Evolutionary conservation across 768 basidiomycete species (phyloP).

Genomic region (Lactarius sanguifluus): DNA sequence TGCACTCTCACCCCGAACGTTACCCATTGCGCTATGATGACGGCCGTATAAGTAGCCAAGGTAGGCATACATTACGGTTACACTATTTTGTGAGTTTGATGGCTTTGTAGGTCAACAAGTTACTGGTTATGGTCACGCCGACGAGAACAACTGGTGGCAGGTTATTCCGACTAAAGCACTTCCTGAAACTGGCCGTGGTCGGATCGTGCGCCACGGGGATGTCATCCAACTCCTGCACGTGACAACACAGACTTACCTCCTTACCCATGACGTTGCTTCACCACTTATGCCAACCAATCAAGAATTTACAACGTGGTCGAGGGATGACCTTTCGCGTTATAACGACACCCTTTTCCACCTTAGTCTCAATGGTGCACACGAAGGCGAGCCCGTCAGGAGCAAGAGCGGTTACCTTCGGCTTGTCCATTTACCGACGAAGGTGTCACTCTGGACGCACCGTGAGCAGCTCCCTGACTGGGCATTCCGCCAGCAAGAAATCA

Average conservation of each 20-base stretch:
- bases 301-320: slow-evolving; percentile 92
- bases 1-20: slow-evolving; percentile 89
- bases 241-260: slow-evolving; percentile 74
- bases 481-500: slow-evolving; percentile 95
- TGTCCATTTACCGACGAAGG: slow-evolving; percentile 84
- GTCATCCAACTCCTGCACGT: slow-evolving; percentile 86
- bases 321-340: slow-evolving; percentile 71
- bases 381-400: slow-evolving; percentile 87
- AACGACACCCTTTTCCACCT: slow-evolving; percentile 91
- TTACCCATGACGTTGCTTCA: slow-evolving; percentile 97
- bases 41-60: slow-evolving; percentile 92
- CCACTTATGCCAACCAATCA: slow-evolving; percentile 97
- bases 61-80: slow-evolving; percentile 37
- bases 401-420: slow-evolving; percentile 93
- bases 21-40: slow-evolving; percentile 96
- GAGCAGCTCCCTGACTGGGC: slow-evolving; percentile 94
- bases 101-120: slow-evolving; percentile 78
- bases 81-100: slow-evolving; percentile 6
- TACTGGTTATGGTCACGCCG: slow-evolving; percentile 91
- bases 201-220: slow-evolving; percentile 88
- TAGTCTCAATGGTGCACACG: slow-evolving; percentile 65
- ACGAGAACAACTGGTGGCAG: slow-evolving; percentile 95
- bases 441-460: slow-evolving; percentile 90
- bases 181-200: slow-evolving; percentile 90
- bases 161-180: slow-evolving; percentile 93